Evolutionary conservation across 2,329 filamentous ascomycete genomes (phyloP).

Genomic region (Phyllosticta citriasiana): DNA sequence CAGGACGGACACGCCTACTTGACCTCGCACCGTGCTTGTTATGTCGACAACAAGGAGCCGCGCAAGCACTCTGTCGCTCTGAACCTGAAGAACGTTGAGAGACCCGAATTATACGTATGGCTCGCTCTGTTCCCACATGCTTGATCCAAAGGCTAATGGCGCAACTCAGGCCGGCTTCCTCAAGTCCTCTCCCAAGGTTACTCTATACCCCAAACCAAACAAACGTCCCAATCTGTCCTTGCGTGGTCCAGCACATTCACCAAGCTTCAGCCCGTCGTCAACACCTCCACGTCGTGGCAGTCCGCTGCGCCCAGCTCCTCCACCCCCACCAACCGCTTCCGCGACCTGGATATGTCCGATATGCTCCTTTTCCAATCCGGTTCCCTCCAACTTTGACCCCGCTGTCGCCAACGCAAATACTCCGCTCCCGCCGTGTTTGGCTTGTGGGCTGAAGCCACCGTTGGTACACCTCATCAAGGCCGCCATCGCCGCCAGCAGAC

Average conservation of each 20-base stretch:
- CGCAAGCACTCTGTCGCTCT: constrained; percentile 75
- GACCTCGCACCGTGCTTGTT: constrained; percentile 91
- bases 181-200: constrained; percentile 91
- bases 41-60: constrained; percentile 81
- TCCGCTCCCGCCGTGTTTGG: constrained; percentile 73
- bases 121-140: not conserved
- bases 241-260: constrained; percentile 25
- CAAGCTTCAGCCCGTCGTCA: constrained; percentile 24
- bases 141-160: not conserved
- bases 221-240: constrained; percentile 43
- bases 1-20: constrained; percentile 95
- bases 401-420: constrained; percentile 69
- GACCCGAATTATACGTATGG: constrained; percentile 75
- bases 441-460: constrained; percentile 88
- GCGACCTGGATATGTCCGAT: constrained; percentile 92
- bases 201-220: constrained; percentile 68
- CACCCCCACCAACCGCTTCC: constrained; percentile 32
- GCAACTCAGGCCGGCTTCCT: constrained; percentile 66
- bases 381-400: constrained; percentile 89
- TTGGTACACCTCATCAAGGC: constrained; percentile 78
- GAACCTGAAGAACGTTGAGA: constrained; percentile 83
- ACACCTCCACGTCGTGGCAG: constrained; percentile 26
- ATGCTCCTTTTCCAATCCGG: constrained; percentile 86
- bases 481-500: constrained; percentile 61
- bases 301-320: constrained; percentile 31